Percentiles rank a stretch among this genome's conserved stretches.
Conservation (phyloP, 495 filamentous ascomycete species). For the Xylaria acuta region DNA sequence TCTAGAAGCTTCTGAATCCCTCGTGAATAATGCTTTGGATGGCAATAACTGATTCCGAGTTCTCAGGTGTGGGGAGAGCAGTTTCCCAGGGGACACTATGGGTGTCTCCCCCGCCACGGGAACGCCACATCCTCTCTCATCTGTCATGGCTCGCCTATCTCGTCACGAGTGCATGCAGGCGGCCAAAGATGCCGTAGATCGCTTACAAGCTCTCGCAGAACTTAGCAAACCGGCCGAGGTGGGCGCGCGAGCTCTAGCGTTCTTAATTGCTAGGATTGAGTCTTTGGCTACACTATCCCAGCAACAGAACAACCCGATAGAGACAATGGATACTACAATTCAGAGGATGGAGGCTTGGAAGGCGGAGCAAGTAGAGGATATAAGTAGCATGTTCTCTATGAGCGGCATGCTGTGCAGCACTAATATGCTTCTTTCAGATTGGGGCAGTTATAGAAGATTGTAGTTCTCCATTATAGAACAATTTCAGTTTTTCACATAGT, state of each 20-base stretch:
- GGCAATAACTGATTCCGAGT: not conserved
- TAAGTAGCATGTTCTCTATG: not conserved
- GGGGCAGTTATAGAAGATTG: not conserved
- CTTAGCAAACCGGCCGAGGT: conserved; percentile 16
- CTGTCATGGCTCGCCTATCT: not conserved
- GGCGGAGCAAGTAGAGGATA: not conserved
- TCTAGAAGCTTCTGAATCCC: not conserved
- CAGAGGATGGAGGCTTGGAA: not conserved
- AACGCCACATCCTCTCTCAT: not conserved
- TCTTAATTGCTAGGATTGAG: not conserved
- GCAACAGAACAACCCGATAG: not conserved
- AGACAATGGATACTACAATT: not conserved
- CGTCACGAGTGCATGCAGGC: not conserved
- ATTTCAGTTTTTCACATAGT: not conserved
- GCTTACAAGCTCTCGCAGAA: conserved; percentile 10
- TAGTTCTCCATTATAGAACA: not conserved
- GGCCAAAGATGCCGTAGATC: not conserved
- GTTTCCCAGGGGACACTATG: not conserved
- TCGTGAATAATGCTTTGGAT: not conserved
- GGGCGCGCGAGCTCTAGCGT: not conserved
- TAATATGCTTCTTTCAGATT: not conserved
- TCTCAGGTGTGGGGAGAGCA: not conserved
- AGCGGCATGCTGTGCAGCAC: not conserved
- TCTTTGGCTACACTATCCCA: not conserved
- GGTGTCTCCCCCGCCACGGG: not conserved